A percentile compares a stretch with the other conserved stretches of the same genome.
Conservation (phyloP, 331 rosid species). For the Quercus tomentella region DNA sequence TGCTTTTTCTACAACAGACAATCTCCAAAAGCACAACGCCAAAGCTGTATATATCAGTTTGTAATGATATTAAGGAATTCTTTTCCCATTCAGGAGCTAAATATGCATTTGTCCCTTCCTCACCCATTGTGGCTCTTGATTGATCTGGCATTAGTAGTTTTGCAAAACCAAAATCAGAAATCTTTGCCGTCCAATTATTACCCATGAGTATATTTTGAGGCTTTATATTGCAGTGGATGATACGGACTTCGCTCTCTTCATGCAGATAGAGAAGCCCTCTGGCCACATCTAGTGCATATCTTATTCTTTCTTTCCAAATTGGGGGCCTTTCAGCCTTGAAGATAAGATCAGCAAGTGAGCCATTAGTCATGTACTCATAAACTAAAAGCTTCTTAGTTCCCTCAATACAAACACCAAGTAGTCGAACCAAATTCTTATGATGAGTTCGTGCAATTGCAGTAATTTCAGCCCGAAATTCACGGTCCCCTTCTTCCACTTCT, state of each 20-base stretch:
- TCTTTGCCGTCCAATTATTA: background rate
- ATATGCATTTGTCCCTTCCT: no score
- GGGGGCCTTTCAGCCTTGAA: background rate
- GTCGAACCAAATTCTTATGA: background rate
- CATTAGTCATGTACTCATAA: background rate
- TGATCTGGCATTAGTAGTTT: background rate
- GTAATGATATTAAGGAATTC: background rate
- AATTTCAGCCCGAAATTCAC: background rate
- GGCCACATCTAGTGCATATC: background rate
- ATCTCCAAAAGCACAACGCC: no score
- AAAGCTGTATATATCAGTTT: no score
- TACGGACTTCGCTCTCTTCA: background rate
- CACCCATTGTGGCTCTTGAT: background rate
- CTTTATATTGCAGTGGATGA: background rate
- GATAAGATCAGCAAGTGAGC: background rate
- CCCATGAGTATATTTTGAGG: background rate
- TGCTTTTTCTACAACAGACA: no score
- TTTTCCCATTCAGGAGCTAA: background rate
- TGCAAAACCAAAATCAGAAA: background rate
- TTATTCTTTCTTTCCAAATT: background rate
- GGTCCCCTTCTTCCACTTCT: background rate
- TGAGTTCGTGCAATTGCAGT: background rate
- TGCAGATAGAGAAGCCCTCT: background rate
- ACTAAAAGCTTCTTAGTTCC: background rate
- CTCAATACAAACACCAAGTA: background rate